Conservation (phyloP, 306 rosid genomes). For the Inga laurina region DNA sequence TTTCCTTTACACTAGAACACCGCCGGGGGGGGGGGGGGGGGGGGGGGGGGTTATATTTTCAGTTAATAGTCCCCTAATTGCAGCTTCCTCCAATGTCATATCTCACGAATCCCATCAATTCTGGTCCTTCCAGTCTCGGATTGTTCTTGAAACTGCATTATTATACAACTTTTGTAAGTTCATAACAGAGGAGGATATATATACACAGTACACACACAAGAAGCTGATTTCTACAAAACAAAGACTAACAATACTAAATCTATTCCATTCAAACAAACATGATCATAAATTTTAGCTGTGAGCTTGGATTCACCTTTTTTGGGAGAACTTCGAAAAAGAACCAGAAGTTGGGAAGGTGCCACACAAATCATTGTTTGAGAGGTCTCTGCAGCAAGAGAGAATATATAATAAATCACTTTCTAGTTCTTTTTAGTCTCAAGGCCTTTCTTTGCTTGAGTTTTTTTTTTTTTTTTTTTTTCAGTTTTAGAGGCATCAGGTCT, state of each 20-base stretch:
- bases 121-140: conserved; percentile 82
- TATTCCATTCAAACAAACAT: no score
- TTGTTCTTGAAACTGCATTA: conserved; percentile 79
- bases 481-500: no score
- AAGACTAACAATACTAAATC: background rate
- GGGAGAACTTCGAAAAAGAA: conserved; percentile 70
- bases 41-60: background rate
- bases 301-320: conserved; percentile 52
- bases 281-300: background rate
- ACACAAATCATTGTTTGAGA: conserved; percentile 75
- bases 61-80: conserved; percentile 33
- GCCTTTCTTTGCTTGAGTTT: no score
- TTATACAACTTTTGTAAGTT: background rate
- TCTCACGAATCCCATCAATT: conserved; percentile 90
- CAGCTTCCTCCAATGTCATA: conserved; percentile 76
- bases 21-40: no score
- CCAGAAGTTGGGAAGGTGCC: conserved; percentile 81
- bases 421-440: no score
- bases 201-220: background rate
- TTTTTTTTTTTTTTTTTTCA: no score
- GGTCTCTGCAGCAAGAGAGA: conserved; percentile 52
- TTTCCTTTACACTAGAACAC: background rate
- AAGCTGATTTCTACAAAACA: conserved; percentile 9
- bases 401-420: no score
- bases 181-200: background rate